A percentile compares a stretch with the other conserved stretches of the same genome.
These are phyloP conservation scores for Sergeia podlipaevii DNA, from an alignment of 208 protist genomes.

Conservation along the genomic window DNA sequence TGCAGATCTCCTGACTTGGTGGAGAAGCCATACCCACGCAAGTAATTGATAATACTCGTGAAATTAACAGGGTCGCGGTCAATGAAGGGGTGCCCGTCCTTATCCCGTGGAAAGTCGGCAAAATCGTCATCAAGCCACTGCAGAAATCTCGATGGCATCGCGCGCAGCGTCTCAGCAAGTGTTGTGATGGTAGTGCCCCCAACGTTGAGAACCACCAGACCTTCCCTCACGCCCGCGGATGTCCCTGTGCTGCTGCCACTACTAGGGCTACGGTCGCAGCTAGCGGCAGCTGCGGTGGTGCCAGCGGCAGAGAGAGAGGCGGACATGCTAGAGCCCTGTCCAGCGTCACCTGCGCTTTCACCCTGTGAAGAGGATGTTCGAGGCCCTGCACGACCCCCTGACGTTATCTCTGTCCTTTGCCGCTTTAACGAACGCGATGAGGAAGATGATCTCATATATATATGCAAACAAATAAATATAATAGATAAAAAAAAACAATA, in stretches of 20 bases:
- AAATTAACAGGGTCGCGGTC: conserved; percentile 82
- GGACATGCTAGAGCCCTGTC: too few relatives aligned
- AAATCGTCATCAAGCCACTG: conserved; percentile 69
- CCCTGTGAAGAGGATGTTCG: too few relatives aligned
- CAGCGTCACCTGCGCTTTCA: too few relatives aligned
- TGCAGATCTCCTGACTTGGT: conserved; percentile 53
- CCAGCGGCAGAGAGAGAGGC: background rate
- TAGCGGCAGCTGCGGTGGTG: background rate
- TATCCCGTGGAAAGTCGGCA: conserved; percentile 60
- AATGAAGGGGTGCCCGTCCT: conserved; percentile 70
- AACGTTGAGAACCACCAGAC: conserved; percentile 64
- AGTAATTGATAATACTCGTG: conserved; percentile 74
- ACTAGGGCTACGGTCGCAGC: background rate
- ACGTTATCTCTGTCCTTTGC: conserved; percentile 12
- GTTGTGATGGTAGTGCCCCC: conserved; percentile 67
- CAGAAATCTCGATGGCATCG: conserved; percentile 50
- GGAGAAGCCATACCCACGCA: conserved; percentile 80
- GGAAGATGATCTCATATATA: too few relatives aligned
- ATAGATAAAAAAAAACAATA: conserved; percentile 15
- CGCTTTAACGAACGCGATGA: conserved; percentile 6
- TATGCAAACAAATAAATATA: too few relatives aligned
- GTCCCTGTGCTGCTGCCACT: background rate
- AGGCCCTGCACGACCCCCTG: background rate
- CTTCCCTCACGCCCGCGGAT: conserved; percentile 6
- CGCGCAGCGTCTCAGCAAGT: conserved; percentile 61